These are phyloP conservation scores for Irpex lacteus DNA, from an alignment of 1,284 basidiomycete species.

Conservation along the genomic window DNA sequence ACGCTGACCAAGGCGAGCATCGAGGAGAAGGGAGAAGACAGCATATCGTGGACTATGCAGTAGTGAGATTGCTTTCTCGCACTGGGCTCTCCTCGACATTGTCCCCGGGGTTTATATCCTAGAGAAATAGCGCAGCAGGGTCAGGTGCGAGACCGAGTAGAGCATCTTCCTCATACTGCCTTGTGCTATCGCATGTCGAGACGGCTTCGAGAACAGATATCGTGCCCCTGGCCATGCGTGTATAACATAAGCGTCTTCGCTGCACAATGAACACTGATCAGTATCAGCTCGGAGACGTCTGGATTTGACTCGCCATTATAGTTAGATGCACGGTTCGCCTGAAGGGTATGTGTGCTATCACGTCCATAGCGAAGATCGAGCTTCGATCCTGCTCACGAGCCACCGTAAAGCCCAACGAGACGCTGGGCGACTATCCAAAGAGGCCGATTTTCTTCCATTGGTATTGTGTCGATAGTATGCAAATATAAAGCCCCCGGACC, in stretches of 20 bases:
- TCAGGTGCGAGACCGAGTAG: not conserved
- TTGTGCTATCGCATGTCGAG: not conserved
- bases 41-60: not conserved
- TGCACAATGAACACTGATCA: not conserved
- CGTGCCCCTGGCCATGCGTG: not conserved
- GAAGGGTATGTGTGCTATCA: not conserved
- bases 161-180: not conserved
- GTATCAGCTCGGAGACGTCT: not conserved
- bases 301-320: not conserved
- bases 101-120: not conserved
- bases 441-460: not conserved
- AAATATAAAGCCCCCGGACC: not conserved
- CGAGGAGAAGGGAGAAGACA: slow-evolving; percentile 3
- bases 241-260: not conserved
- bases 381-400: not conserved
- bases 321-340: not conserved
- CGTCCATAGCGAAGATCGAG: not conserved
- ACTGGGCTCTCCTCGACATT: not conserved
- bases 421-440: not conserved
- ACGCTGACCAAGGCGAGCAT: slow-evolving; percentile 13
- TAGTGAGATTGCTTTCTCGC: not conserved
- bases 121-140: not conserved
- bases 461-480: not conserved
- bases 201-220: not conserved
- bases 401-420: not conserved